A percentile compares a stretch with the other conserved stretches of the same genome.
Conservation (phyloP, 2,329 filamentous ascomycete species). For the Lasiodiplodia citricola region DNA sequence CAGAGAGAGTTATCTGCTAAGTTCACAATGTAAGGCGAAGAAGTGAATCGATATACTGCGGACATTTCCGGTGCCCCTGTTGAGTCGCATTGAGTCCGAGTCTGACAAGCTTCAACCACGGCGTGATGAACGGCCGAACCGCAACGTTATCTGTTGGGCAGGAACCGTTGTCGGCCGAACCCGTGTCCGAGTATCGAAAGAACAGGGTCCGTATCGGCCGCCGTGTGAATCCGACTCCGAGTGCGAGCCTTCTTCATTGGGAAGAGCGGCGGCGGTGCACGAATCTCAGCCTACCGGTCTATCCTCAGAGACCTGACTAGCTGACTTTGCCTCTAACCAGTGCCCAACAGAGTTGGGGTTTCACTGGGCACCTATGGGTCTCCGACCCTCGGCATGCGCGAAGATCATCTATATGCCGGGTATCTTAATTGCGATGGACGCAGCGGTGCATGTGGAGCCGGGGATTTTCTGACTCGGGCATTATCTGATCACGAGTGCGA, state of each 20-base stretch:
- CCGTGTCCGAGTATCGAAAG: too few relatives aligned
- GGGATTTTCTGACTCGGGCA: not conserved
- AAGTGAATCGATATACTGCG: too few relatives aligned
- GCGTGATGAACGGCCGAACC: too few relatives aligned
- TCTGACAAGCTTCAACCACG: too few relatives aligned
- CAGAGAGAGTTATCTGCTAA: too few relatives aligned
- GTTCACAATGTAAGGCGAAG: too few relatives aligned
- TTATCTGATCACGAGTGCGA: not conserved
- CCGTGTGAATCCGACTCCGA: not conserved
- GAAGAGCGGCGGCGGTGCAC: not conserved
- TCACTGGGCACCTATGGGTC: not conserved
- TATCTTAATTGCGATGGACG: not conserved
- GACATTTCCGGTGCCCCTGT: too few relatives aligned
- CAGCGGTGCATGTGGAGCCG: not conserved
- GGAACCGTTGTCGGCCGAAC: too few relatives aligned
- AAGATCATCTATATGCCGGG: conserved; percentile 11
- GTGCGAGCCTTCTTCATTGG: not conserved
- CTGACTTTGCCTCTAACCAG: not conserved
- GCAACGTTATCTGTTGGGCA: too few relatives aligned
- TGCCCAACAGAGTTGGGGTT: not conserved
- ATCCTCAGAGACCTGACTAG: not conserved
- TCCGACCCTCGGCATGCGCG: not conserved
- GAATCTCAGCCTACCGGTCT: not conserved
- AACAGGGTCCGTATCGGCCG: too few relatives aligned
- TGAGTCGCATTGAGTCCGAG: too few relatives aligned